Conservation (phyloP, 2,329 filamentous ascomycete genomes). For the Graphilbum fragrans region DNA sequence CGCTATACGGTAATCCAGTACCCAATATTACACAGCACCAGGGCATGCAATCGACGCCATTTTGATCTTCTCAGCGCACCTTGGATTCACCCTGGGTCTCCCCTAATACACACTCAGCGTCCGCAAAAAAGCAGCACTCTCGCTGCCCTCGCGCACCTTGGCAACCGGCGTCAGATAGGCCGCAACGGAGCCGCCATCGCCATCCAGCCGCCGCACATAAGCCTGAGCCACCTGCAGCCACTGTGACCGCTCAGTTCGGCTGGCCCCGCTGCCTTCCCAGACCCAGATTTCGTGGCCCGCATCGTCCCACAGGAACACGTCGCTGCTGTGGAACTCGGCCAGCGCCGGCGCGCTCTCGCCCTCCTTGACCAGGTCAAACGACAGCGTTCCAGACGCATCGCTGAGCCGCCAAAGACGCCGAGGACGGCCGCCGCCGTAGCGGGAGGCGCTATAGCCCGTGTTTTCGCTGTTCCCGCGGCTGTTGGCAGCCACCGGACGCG, state of each 20-base stretch:
- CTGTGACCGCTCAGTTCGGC: constrained; percentile 41
- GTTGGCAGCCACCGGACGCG: too few species aligned
- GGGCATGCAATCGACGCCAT: too few species aligned
- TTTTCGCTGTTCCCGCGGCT: neutral
- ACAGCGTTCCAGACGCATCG: constrained; percentile 44
- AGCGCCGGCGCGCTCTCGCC: constrained; percentile 26
- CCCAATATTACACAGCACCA: too few species aligned
- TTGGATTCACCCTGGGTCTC: too few species aligned
- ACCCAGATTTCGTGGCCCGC: constrained; percentile 48
- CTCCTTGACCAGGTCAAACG: constrained; percentile 47
- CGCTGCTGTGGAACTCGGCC: constrained; percentile 41
- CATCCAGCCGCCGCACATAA: constrained; percentile 33
- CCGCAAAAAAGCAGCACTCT: constrained; percentile 38
- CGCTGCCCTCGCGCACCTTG: constrained; percentile 43
- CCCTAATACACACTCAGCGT: constrained; percentile 3
- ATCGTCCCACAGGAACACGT: constrained; percentile 52
- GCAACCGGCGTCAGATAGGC: constrained; percentile 22
- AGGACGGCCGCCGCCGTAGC: constrained; percentile 17
- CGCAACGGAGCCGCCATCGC: constrained; percentile 12
- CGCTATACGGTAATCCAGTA: too few species aligned
- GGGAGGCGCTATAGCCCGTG: constrained; percentile 5
- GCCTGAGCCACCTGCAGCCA: constrained; percentile 50
- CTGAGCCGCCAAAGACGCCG: constrained; percentile 46
- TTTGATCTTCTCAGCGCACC: too few species aligned
- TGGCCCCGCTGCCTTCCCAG: constrained; percentile 50